Evolutionary conservation across 169 alveolate genomes (phyloP).

Genomic region (Hepatocystis sp.): DNA sequence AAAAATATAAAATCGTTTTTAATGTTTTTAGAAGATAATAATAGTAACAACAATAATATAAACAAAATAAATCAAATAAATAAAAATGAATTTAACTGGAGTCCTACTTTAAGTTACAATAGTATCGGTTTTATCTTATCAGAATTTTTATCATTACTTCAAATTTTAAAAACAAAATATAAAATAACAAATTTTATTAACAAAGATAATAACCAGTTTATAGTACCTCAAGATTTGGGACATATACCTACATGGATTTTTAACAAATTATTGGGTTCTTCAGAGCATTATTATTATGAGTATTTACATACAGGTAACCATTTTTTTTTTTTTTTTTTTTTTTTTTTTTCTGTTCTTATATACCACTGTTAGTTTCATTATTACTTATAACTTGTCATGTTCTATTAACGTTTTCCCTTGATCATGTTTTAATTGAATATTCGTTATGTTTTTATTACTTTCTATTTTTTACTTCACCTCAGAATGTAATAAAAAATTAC

Average conservation of each 20-base stretch:
- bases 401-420: too few species aligned
- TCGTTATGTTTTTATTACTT: too few species aligned
- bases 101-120: conserved; percentile 69
- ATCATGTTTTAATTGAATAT: too few species aligned
- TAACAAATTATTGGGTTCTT: conserved; percentile 19
- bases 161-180: conserved; percentile 34
- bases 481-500: too few species aligned
- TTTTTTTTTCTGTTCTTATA: too few species aligned
- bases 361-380: too few species aligned
- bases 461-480: too few species aligned
- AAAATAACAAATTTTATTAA: conserved; percentile 21
- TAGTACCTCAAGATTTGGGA: conserved; percentile 16
- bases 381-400: too few species aligned
- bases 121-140: conserved; percentile 68
- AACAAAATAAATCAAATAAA: not conserved
- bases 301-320: too few species aligned
- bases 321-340: too few species aligned
- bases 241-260: conserved; percentile 53
- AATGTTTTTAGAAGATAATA: conserved; percentile 30
- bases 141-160: conserved; percentile 46
- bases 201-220: not conserved
- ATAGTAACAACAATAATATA: not conserved
- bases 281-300: conserved; percentile 5
- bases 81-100: conserved; percentile 27
- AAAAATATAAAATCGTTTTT: conserved; percentile 47